phyloP scores from a whole-genome alignment of 2,329 filamentous ascomycete species.

The Pezizomycotina sp. region DNA sequence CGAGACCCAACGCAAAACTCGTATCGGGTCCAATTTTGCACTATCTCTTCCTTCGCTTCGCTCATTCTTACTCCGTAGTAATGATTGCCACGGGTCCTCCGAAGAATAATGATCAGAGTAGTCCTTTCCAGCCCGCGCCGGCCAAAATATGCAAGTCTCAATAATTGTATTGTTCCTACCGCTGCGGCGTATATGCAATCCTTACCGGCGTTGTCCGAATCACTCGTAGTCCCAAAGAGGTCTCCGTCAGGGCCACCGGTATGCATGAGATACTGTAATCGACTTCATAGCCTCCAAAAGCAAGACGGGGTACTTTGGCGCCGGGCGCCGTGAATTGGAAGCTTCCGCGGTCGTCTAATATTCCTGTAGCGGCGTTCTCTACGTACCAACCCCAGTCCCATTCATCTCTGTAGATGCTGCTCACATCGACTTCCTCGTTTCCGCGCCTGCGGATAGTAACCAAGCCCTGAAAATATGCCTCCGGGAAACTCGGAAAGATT shows the following conservation, averaged over 20 bases:
- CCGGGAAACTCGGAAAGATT: not conserved
- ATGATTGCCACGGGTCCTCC: not conserved
- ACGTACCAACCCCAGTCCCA: not conserved
- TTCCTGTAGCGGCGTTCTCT: not conserved
- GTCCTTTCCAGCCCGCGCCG: too few species aligned
- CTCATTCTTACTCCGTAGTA: not conserved
- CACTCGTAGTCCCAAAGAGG: not conserved
- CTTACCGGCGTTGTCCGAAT: not conserved
- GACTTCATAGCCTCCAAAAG: not conserved
- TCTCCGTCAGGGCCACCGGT: not conserved
- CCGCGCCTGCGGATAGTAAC: not conserved
- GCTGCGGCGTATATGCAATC: constrained; percentile 1
- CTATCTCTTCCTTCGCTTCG: not conserved
- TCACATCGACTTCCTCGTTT: not conserved
- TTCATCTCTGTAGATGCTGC: not conserved
- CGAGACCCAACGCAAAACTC: not conserved
- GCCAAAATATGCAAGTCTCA: not conserved
- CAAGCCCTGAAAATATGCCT: not conserved
- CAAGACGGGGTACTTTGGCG: not conserved
- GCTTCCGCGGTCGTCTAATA: constrained; percentile 1
- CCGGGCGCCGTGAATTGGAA: constrained; percentile 1
- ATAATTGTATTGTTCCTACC: not conserved
- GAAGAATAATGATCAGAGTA: not conserved
- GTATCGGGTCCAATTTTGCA: not conserved
- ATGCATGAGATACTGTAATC: not conserved